A percentile compares a stretch with the other conserved stretches of the same genome.
Conservation (phyloP, 1,284 basidiomycete genomes). For the Cryptococcus sp. region DNA sequence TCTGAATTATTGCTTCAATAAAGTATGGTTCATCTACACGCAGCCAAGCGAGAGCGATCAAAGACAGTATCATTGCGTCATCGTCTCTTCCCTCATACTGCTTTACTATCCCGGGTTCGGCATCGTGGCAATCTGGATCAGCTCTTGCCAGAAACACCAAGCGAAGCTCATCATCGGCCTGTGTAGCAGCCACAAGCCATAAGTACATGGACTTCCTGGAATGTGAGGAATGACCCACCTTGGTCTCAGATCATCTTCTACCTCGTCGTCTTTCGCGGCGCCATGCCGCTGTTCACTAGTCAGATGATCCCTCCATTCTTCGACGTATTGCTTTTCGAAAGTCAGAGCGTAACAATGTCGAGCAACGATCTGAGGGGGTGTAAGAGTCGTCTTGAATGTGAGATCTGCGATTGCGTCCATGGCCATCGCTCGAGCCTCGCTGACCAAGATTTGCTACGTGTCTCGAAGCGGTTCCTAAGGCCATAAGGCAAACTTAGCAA, state of each 20-base stretch:
- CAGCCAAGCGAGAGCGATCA: no score
- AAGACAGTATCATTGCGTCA: no score
- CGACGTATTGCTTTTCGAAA: constrained; percentile 34
- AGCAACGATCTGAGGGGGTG: constrained; percentile 32
- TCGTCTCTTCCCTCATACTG: no score
- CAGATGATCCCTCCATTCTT: constrained; percentile 33
- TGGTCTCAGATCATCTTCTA: constrained; percentile 21
- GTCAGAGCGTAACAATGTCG: constrained; percentile 44
- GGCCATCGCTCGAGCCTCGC: constrained; percentile 26
- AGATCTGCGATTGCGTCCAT: constrained; percentile 16
- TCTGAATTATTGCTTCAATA: no score
- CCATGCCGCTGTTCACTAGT: constrained; percentile 6
- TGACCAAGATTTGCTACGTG: constrained; percentile 26
- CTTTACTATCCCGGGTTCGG: not conserved
- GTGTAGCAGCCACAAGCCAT: not conserved
- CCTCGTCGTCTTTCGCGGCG: not conserved
- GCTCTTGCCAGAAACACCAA: constrained; percentile 45
- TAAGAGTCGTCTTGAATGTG: constrained; percentile 22
- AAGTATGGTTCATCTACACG: no score
- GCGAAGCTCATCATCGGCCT: constrained; percentile 49
- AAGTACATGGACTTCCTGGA: not conserved
- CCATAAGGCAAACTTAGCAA: not conserved
- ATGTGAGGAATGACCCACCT: constrained; percentile 21
- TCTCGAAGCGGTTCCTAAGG: constrained; percentile 42
- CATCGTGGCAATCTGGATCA: constrained; percentile 34